These are phyloP conservation scores for Metschnikowia bowlesiae DNA, from an alignment of 805 yeast species.

Conservation along the genomic window DNA sequence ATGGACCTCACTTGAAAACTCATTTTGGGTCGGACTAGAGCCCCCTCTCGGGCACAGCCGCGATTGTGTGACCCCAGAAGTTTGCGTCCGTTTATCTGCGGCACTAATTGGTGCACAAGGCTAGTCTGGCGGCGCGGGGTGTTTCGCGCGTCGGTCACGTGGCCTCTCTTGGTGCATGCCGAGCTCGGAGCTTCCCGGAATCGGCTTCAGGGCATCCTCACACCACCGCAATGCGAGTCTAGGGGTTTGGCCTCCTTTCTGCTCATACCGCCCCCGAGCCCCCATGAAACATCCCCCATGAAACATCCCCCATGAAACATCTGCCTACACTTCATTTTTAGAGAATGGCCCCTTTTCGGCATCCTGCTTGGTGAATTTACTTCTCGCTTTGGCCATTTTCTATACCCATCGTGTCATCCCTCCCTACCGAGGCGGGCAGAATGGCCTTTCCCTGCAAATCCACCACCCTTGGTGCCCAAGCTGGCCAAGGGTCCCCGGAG, in stretches of 20 bases:
- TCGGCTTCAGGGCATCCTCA: no score
- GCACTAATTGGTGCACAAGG: no score
- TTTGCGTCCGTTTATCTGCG: no score
- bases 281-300: neutral
- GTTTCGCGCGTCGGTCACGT: neutral
- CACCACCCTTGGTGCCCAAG: neutral
- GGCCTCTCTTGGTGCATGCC: neutral
- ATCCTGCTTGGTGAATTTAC: neutral
- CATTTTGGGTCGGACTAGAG: no score
- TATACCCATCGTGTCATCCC: neutral
- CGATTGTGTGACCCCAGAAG: no score
- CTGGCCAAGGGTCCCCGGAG: conserved; percentile 17
- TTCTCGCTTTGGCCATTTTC: neutral
- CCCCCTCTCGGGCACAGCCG: no score
- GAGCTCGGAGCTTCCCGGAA: neutral
- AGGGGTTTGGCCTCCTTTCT: no score
- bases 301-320: neutral
- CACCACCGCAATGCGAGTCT: no score
- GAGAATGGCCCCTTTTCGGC: neutral
- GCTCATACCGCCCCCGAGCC: neutral
- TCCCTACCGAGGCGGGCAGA: no score
- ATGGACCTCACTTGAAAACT: no score
- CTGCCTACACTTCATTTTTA: neutral
- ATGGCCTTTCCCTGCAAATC: neutral
- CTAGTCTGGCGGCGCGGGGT: neutral